Evolutionary conservation across 129 eudicot genomes (phyloP).

Genomic region (Artemisia tridentata): DNA sequence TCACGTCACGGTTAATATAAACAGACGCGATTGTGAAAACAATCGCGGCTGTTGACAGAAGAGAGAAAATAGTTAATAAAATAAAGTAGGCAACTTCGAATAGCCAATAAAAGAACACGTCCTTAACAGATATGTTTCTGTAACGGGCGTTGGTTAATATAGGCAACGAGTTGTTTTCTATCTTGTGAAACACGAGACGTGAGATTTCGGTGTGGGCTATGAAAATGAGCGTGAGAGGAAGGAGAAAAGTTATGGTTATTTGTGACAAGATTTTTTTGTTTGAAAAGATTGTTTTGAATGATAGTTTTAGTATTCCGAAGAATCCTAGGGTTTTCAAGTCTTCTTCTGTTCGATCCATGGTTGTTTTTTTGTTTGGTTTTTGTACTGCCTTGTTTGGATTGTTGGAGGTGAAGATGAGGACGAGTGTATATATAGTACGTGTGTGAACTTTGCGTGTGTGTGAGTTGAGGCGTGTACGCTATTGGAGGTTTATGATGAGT

Average conservation of each 20-base stretch:
- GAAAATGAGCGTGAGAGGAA: conserved; percentile 36
- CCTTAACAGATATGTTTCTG: neutral
- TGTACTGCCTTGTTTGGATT: neutral
- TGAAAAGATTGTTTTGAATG: conserved; percentile 31
- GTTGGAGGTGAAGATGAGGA: neutral
- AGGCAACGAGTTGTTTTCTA: conserved; percentile 2
- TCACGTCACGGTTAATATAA: conserved; percentile 36
- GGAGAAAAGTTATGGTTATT: conserved; percentile 26
- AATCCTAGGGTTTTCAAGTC: conserved; percentile 32
- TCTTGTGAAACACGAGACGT: neutral
- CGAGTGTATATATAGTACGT: neutral
- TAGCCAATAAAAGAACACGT: conserved; percentile 28
- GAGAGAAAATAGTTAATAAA: conserved; percentile 50
- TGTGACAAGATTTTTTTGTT: conserved; percentile 26
- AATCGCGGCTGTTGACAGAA: conserved; percentile 72
- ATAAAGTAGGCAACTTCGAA: conserved; percentile 44
- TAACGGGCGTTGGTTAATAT: neutral
- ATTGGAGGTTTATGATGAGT: neutral
- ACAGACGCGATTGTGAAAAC: conserved; percentile 61
- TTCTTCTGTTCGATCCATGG: conserved; percentile 37
- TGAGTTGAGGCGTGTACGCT: neutral
- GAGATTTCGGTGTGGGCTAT: conserved; percentile 21
- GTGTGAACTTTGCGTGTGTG: neutral
- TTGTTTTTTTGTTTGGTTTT: neutral
- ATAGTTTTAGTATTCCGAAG: conserved; percentile 32